phyloP scores from a whole-genome alignment of 345 rosid genomes.

The Arabis alpina region DNA sequence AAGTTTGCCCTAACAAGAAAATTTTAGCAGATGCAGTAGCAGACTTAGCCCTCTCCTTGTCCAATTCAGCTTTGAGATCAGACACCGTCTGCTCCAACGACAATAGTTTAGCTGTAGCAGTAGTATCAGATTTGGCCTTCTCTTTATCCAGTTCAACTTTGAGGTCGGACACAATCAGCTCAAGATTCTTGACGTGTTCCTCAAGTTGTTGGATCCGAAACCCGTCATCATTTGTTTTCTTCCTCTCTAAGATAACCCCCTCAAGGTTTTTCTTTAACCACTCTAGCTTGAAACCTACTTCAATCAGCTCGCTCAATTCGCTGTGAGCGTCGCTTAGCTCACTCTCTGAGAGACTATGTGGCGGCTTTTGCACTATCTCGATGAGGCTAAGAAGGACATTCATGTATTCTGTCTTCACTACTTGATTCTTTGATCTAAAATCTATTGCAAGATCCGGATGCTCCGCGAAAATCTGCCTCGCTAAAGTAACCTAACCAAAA shows the following conservation, averaged over 20 bases:
- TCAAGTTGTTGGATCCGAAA: conserved; percentile 1
- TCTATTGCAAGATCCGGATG: conserved; percentile 4
- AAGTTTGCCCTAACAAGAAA: not conserved
- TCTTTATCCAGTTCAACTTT: not conserved
- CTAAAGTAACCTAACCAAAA: not conserved
- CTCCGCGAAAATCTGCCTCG: not conserved
- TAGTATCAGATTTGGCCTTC: not conserved
- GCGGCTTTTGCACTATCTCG: not conserved
- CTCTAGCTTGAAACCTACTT: conserved; percentile 16
- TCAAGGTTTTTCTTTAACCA: conserved; percentile 17
- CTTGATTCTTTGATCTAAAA: conserved; percentile 5
- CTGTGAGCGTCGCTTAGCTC: conserved; percentile 8
- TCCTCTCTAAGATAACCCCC: not conserved
- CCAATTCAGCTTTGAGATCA: conserved; percentile 14
- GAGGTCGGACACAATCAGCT: not conserved
- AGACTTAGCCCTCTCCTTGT: conserved; percentile 6
- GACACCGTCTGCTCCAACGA: too few species aligned
- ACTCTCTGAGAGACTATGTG: not conserved
- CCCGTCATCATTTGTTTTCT: not conserved
- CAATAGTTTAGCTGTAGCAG: too few species aligned
- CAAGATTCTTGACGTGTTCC: not conserved
- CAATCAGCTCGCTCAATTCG: not conserved
- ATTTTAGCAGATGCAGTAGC: not conserved
- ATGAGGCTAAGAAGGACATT: conserved; percentile 14
- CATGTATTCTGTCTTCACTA: conserved; percentile 14